Conservation (phyloP, 805 yeast species). For the Scheffersomyces lignosus region DNA sequence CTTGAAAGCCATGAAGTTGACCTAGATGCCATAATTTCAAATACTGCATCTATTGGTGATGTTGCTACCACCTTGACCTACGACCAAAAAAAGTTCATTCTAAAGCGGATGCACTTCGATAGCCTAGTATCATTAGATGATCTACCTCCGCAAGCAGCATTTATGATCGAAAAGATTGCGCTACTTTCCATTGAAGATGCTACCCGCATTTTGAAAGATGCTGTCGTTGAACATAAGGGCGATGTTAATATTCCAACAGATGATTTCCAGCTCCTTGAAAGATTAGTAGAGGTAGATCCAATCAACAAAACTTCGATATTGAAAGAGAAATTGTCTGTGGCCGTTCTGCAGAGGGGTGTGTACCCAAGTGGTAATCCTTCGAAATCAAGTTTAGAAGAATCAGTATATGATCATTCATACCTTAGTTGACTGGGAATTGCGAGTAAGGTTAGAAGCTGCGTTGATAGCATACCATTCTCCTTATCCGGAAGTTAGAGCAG, state of each 20-base stretch:
- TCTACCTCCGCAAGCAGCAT: conserved; percentile 32
- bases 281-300: conserved; percentile 10
- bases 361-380: neutral
- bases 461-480: conserved; percentile 48
- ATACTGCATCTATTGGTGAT: conserved; percentile 22
- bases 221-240: conserved; percentile 38
- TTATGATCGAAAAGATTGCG: conserved; percentile 42
- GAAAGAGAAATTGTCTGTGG: neutral
- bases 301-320: too few relatives aligned
- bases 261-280: conserved; percentile 26
- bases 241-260: conserved; percentile 35
- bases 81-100: conserved; percentile 26
- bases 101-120: conserved; percentile 26
- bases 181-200: conserved; percentile 39
- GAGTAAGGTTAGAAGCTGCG: conserved; percentile 42
- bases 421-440: conserved; percentile 27
- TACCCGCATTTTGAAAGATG: conserved; percentile 35
- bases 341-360: too few relatives aligned
- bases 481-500: conserved; percentile 65
- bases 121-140: conserved; percentile 26
- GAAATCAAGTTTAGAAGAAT: too few relatives aligned
- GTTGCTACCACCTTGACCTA: conserved; percentile 25
- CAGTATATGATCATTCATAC: neutral
- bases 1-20: conserved; percentile 11
- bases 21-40: conserved; percentile 16